Evolutionary conservation across 1,284 basidiomycete genomes (phyloP).

Genomic region (Cutaneotrichosporon sp.): DNA sequence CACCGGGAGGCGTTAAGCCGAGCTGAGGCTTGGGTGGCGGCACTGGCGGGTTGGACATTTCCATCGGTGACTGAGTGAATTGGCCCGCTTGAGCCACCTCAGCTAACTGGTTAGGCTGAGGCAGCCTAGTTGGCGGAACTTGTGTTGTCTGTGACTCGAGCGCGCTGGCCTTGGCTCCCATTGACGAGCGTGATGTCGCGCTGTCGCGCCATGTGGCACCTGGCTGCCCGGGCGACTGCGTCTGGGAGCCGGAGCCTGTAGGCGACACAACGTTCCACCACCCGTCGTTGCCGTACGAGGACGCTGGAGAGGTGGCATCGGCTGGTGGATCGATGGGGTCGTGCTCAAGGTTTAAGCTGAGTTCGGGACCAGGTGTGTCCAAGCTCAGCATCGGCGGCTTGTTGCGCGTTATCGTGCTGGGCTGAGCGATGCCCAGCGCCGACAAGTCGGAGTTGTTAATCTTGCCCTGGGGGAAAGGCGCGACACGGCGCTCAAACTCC

Average conservation of each 20-base stretch:
- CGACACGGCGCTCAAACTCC: constrained; percentile 3
- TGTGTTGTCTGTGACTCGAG: too few relatives aligned
- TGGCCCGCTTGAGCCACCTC: too few relatives aligned
- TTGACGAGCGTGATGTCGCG: too few relatives aligned
- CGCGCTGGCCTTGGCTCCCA: too few relatives aligned
- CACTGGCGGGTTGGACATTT: too few relatives aligned
- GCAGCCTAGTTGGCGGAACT: too few relatives aligned
- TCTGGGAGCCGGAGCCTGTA: not conserved
- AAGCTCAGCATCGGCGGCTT: constrained; percentile 4
- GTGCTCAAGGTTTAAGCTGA: constrained; percentile 1
- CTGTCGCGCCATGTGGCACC: too few relatives aligned
- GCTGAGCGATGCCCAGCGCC: not conserved
- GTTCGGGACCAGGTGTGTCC: constrained; percentile 1
- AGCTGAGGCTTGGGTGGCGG: too few relatives aligned
- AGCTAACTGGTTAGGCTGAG: too few relatives aligned
- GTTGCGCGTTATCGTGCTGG: not conserved
- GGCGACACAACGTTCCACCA: constrained; percentile 17
- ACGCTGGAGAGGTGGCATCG: not conserved
- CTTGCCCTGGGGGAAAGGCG: not conserved
- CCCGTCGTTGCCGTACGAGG: constrained; percentile 2
- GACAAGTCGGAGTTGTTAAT: not conserved
- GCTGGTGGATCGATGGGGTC: not conserved
- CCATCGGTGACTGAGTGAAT: too few relatives aligned
- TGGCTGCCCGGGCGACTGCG: too few relatives aligned
- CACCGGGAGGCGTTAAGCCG: too few relatives aligned